Conservation (phyloP, 1,284 basidiomycete genomes). For the Peniophora sp. region DNA sequence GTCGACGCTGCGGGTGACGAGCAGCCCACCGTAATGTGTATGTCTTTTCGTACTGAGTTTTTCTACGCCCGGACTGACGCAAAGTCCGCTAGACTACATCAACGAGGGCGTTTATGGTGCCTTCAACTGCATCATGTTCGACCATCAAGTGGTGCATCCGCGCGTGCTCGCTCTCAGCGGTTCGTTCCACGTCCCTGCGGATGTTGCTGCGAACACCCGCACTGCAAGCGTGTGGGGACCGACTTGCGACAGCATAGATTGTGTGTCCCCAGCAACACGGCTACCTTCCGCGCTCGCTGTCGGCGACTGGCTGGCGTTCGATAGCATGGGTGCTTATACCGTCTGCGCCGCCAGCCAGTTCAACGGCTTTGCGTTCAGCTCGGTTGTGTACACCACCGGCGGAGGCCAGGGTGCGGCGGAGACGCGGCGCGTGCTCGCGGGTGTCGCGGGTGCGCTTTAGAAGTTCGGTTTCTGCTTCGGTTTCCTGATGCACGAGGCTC, state of each 20-base stretch:
- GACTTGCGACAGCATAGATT: slow-evolving; percentile 77
- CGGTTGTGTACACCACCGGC: slow-evolving; percentile 36
- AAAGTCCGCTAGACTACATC: slow-evolving; percentile 71
- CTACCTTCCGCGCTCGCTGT: slow-evolving; percentile 51
- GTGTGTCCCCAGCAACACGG: slow-evolving; percentile 40
- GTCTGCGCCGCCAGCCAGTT: slow-evolving; percentile 69
- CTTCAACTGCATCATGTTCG: slow-evolving; percentile 88
- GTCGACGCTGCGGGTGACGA: slow-evolving; percentile 26
- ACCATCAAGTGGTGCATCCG: slow-evolving; percentile 70
- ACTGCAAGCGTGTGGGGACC: slow-evolving; percentile 60
- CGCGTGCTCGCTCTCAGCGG: slow-evolving; percentile 46
- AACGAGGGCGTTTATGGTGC: slow-evolving; percentile 98
- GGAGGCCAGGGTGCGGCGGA: slow-evolving; percentile 27
- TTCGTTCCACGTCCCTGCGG: slow-evolving; percentile 36
- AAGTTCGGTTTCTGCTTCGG: too few relatives aligned
- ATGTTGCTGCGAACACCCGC: slow-evolving; percentile 29
- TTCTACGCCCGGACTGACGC: slow-evolving; percentile 9
- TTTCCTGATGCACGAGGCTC: too few relatives aligned
- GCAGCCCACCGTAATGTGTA: slow-evolving; percentile 76
- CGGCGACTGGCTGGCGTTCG: slow-evolving; percentile 77
- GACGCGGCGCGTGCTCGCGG: slow-evolving; percentile 25
- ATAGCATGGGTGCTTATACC: slow-evolving; percentile 78
- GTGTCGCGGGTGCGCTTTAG: slow-evolving; percentile 14
- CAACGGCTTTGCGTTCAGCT: slow-evolving; percentile 51
- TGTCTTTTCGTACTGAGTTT: slow-evolving; percentile 29